Base-by-base conservation (phyloP, 2,329 filamentous ascomycete species). In the Davidsoniella neocaledoniae region DNA sequence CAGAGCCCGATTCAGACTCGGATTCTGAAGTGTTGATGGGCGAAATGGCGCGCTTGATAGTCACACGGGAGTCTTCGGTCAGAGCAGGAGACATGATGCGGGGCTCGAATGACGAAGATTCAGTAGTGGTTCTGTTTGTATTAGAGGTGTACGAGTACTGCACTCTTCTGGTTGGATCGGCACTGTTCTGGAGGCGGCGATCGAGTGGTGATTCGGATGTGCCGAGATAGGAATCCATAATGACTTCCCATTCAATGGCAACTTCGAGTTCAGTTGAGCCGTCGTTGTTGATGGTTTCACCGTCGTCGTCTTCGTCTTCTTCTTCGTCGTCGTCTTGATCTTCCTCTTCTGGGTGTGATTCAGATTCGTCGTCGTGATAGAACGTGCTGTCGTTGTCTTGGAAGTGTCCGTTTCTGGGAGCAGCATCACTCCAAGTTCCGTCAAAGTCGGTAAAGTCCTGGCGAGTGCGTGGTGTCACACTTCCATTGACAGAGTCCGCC, bases 11-110 rank as follows among this genome's bases (percentile, higher is more conserved):
- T 40, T 26, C 40, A 39, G 25, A n/a, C 36, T 46, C 29, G 3
- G 38, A 46, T 26, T 53, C 47, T 9, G 43, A 53, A 8, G 43
- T 26, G 19, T 49, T 43, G 17, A 41, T 33, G 7, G 51, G 47
- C 23, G 51, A 53, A 2, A 47, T 42, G 25, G 47, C 17, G 14
- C 51, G 47, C 29, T 33, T 49, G 29, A 53, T 53, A 21, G 51
- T 53, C n/a, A 47, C 43, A 33, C 43, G 43, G 2, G 51, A 49
- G 29, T 49, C 51, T 43, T 53, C 51, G 4, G 43, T 49, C 6
- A 26, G n/a, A 21, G 46, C 37, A n/a, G 47, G 43, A 19, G 47
- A 53, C 45, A 53, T 39, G 1, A 40, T 41, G 7, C 19, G 26
- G 21, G 41, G 44, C 33, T 44, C 26, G 4, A 17, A 38, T 10